A percentile compares a stretch with the other conserved stretches of the same genome.
These are phyloP conservation scores for Musa acuminata DNA, from an alignment of 176 grass and related monocot genomes.

Conservation along the genomic window DNA sequence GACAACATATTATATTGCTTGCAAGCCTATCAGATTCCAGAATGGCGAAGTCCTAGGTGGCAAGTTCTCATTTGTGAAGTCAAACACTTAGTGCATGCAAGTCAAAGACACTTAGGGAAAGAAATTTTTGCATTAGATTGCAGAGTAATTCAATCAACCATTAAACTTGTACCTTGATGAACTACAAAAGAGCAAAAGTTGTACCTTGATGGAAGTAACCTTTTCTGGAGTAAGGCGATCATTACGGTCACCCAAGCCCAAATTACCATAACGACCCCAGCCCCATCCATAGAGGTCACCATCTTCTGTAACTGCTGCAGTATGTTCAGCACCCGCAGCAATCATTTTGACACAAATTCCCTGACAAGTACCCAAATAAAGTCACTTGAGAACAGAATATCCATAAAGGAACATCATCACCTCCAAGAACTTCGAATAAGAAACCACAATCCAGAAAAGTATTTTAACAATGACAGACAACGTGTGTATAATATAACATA, in stretches of 20 bases:
- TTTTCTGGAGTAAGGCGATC: slow-evolving; percentile 78
- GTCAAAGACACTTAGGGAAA: too few relatives aligned
- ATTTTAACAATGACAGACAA: too few relatives aligned
- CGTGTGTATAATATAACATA: not conserved
- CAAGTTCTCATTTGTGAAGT: too few relatives aligned
- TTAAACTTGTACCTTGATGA: too few relatives aligned
- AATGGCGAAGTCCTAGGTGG: too few relatives aligned
- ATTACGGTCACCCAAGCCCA: slow-evolving; percentile 88
- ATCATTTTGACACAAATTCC: slow-evolving; percentile 92
- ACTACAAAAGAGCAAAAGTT: slow-evolving; percentile 1
- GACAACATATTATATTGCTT: too few relatives aligned
- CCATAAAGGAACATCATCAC: not conserved
- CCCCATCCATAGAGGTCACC: slow-evolving; percentile 95
- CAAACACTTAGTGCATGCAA: too few relatives aligned
- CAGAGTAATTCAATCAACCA: too few relatives aligned
- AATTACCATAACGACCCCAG: slow-evolving; percentile 96
- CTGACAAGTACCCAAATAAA: slow-evolving; percentile 23
- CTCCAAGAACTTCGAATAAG: not conserved
- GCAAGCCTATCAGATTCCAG: too few relatives aligned
- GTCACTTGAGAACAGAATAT: not conserved
- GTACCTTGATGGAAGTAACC: slow-evolving; percentile 62
- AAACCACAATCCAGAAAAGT: not conserved
- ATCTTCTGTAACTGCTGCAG: slow-evolving; percentile 90
- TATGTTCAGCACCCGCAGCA: slow-evolving; percentile 96
- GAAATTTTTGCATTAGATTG: too few relatives aligned